Evolutionary conservation across 805 yeast species (phyloP).

Genomic region (Lipomyces starkeyi): DNA sequence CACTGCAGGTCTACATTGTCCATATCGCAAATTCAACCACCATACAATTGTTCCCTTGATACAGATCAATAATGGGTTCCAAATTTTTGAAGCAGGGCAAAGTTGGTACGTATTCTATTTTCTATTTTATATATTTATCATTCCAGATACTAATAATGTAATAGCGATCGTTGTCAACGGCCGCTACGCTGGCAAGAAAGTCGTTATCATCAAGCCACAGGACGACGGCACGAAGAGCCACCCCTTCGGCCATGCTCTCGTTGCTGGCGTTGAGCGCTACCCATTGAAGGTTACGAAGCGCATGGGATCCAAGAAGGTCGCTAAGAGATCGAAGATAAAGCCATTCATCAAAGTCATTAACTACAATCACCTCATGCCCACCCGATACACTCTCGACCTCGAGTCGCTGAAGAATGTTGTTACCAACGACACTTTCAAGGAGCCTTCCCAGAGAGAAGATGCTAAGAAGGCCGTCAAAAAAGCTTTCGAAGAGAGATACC

Average conservation of each 20-base stretch:
- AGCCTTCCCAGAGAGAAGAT: slow-evolving; percentile 98
- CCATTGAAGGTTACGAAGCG: slow-evolving; percentile 96
- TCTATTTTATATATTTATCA: neutral
- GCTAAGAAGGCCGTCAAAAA: slow-evolving; percentile 99
- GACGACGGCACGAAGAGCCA: slow-evolving; percentile 99
- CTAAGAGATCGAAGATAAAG: slow-evolving; percentile 96
- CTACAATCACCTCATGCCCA: slow-evolving; percentile 99
- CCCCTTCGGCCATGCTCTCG: slow-evolving; percentile 99
- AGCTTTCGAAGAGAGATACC: slow-evolving; percentile 99
- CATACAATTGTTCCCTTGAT: slow-evolving; percentile 23
- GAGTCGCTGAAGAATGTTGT: slow-evolving; percentile 92
- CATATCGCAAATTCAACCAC: neutral
- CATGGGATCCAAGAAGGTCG: slow-evolving; percentile 94
- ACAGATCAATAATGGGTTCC: slow-evolving; percentile 48
- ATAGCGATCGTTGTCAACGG: slow-evolving; percentile 98
- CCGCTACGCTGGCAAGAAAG: slow-evolving; percentile 99
- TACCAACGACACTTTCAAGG: slow-evolving; percentile 91
- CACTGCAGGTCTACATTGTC: neutral
- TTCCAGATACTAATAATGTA: neutral
- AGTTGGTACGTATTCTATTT: slow-evolving; percentile 81
- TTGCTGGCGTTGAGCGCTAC: slow-evolving; percentile 98
- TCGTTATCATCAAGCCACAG: slow-evolving; percentile 96
- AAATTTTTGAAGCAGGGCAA: slow-evolving; percentile 99
- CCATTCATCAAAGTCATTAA: slow-evolving; percentile 98
- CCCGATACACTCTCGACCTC: slow-evolving; percentile 98